Evolutionary conservation across 1,284 basidiomycete genomes (phyloP).

Genomic region (Dichomitus squalens): DNA sequence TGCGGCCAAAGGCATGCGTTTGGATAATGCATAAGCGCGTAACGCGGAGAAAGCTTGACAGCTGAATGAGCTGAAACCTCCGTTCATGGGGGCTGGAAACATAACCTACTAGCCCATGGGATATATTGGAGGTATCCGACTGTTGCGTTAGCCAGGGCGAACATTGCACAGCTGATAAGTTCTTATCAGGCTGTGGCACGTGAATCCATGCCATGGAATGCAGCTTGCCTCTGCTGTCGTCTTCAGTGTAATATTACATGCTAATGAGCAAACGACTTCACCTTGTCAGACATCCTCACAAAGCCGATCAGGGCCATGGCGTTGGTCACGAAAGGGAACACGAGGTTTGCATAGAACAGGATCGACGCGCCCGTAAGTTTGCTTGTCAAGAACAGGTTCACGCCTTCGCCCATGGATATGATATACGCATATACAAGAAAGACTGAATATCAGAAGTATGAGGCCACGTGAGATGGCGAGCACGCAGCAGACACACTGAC

Average conservation of each 20-base stretch:
- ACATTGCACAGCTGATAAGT: neutral
- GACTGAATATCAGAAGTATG: neutral
- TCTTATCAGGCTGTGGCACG: neutral
- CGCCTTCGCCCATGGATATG: constrained; percentile 1
- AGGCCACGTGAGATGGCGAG: neutral
- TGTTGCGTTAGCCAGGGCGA: neutral
- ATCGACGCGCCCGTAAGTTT: neutral
- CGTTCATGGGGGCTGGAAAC: too few relatives aligned
- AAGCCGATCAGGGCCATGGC: neutral
- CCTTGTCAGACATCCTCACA: neutral
- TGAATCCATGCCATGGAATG: neutral
- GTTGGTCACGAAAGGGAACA: neutral
- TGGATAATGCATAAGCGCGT: neutral
- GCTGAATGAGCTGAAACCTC: neutral
- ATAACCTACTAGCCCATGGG: constrained; percentile 4
- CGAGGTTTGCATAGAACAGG: neutral
- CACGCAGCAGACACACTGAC: neutral
- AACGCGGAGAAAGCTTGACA: neutral
- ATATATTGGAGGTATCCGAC: constrained; percentile 3
- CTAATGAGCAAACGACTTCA: neutral
- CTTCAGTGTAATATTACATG: neutral
- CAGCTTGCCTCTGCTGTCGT: neutral
- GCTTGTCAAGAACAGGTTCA: constrained; percentile 1
- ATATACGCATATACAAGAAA: constrained; percentile 3
- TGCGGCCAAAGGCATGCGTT: neutral